A percentile compares a stretch with the other conserved stretches of the same genome.
These are phyloP conservation scores for Candida nanaspora DNA, from an alignment of 805 yeast genomes.

Conservation along the genomic window DNA sequence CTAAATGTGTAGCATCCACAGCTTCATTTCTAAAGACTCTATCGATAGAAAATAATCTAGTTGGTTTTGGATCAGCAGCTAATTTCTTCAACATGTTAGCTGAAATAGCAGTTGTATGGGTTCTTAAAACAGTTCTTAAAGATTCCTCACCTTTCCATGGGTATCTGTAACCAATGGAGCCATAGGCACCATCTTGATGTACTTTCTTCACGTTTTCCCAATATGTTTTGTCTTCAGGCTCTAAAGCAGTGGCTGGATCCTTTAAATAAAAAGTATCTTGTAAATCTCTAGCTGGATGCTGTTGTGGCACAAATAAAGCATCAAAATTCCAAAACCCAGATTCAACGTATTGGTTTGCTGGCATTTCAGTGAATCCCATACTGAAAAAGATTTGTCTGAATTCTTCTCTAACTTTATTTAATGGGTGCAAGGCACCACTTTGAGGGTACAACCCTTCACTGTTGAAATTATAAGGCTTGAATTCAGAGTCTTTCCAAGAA, in stretches of 20 bases:
- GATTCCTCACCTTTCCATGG: constrained; percentile 95
- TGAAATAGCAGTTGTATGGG: constrained; percentile 96
- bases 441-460: constrained; percentile 86
- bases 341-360: constrained; percentile 96
- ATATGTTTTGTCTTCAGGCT: constrained; percentile 76
- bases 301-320: constrained; percentile 94
- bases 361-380: constrained; percentile 99
- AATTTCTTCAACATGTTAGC: constrained; percentile 79
- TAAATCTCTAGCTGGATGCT: constrained; percentile 98
- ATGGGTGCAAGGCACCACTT: constrained; percentile 94
- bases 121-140: constrained; percentile 85
- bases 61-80: constrained; percentile 84
- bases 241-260: constrained; percentile 77
- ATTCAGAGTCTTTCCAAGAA: constrained; percentile 73
- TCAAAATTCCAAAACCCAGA: constrained; percentile 99
- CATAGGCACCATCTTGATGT: constrained; percentile 85
- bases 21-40: constrained; percentile 99
- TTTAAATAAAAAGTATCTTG: constrained; percentile 98
- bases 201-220: constrained; percentile 73
- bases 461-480: constrained; percentile 93
- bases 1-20: constrained; percentile 98
- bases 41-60: constrained; percentile 90
- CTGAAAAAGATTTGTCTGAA: constrained; percentile 96
- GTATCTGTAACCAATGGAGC: constrained; percentile 96
- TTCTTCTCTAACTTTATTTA: constrained; percentile 94